Conservation (phyloP, 768 basidiomycete genomes). For the Suillus alpinus region DNA sequence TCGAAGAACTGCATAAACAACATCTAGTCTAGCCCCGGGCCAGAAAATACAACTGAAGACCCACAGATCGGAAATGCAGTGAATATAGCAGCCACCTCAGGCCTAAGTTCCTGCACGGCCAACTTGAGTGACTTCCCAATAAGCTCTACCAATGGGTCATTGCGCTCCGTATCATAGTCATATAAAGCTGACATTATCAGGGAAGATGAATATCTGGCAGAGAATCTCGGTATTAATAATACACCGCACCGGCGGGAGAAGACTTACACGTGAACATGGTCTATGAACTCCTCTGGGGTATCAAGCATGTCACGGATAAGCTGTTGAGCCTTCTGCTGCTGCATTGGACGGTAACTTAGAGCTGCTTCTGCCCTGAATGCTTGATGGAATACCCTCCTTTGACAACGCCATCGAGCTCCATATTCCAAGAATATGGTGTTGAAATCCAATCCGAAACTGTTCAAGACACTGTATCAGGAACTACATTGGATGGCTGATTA, state of each 20-base stretch:
- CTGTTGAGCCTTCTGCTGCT: conserved; percentile 27
- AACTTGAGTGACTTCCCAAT: conserved; percentile 25
- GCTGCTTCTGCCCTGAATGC: conserved; percentile 27
- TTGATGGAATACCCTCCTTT: conserved; percentile 36
- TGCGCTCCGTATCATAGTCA: conserved; percentile 26
- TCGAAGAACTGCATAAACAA: conserved; percentile 18
- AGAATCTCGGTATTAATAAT: background rate
- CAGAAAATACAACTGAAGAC: background rate
- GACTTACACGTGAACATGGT: background rate
- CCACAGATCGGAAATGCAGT: conserved; percentile 12
- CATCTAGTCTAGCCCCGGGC: background rate
- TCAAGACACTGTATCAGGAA: background rate
- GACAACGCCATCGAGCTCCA: conserved; percentile 35
- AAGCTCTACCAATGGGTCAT: conserved; percentile 28
- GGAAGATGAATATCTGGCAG: conserved; percentile 23
- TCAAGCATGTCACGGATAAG: conserved; percentile 28
- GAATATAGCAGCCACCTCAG: conserved; percentile 20
- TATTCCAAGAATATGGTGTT: conserved; percentile 33
- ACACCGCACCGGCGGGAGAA: background rate
- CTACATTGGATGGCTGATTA: background rate
- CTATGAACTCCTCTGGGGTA: conserved; percentile 18
- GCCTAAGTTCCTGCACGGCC: conserved; percentile 19
- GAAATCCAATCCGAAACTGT: conserved; percentile 33
- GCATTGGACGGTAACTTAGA: conserved; percentile 28
- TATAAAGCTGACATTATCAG: conserved; percentile 31